Percentiles rank a stretch among this genome's conserved stretches.
phyloP scores from a whole-genome alignment of 768 basidiomycete genomes.

The Tylopilus balloui region DNA sequence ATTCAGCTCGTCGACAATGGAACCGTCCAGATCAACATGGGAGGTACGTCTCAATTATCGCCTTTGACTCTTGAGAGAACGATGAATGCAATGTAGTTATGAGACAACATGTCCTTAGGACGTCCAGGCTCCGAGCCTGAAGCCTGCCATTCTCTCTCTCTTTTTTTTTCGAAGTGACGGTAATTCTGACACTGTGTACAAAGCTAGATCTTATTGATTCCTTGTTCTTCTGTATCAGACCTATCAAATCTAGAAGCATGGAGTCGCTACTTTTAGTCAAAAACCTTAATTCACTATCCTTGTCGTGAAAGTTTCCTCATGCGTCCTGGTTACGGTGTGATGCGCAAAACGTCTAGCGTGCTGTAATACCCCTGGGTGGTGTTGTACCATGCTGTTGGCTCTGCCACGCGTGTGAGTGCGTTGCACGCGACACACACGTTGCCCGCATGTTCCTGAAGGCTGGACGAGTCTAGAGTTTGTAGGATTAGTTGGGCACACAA shows the following conservation, averaged over 20 bases:
- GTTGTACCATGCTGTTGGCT: slow-evolving; percentile 3
- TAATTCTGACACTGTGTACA: slow-evolving; percentile 7
- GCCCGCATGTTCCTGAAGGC: slow-evolving; percentile 2
- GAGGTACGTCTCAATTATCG: neutral
- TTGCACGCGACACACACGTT: slow-evolving; percentile 19
- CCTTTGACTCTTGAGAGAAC: neutral
- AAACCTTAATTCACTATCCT: slow-evolving; percentile 27
- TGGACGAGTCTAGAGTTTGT: neutral
- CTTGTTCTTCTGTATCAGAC: slow-evolving; percentile 10
- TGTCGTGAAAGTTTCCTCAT: slow-evolving; percentile 17
- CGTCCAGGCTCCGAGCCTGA: neutral
- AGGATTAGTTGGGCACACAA: neutral
- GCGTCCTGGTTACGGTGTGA: slow-evolving; percentile 18
- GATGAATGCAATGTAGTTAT: neutral
- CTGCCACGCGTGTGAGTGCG: slow-evolving; percentile 6
- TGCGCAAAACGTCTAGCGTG: slow-evolving; percentile 10
- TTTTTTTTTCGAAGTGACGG: neutral
- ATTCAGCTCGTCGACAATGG: neutral
- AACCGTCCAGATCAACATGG: neutral
- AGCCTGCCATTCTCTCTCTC: neutral
- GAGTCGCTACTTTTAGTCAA: slow-evolving; percentile 23
- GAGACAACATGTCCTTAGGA: neutral
- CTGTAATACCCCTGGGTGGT: slow-evolving; percentile 17
- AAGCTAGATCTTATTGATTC: slow-evolving; percentile 20
- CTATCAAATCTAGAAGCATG: slow-evolving; percentile 25